These are phyloP conservation scores for Penicillium desertorum DNA, from an alignment of 495 filamentous ascomycete genomes.

Conservation along the genomic window DNA sequence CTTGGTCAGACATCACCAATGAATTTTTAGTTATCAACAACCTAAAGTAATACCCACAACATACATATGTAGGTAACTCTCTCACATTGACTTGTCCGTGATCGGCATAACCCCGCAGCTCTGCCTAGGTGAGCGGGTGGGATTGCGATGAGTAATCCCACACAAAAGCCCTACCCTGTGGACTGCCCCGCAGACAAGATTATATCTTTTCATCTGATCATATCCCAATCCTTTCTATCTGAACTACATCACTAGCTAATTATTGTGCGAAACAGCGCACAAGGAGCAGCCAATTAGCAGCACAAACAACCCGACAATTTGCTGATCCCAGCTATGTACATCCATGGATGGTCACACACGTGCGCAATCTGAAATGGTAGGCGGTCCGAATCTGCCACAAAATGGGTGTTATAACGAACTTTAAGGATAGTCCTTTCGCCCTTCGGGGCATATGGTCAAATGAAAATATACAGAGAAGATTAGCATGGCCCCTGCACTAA, in stretches of 20 bases:
- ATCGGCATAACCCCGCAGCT: neutral
- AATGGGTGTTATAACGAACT: slow-evolving; percentile 26
- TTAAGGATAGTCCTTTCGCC: slow-evolving; percentile 36
- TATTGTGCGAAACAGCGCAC: neutral
- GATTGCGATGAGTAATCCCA: neutral
- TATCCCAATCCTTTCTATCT: neutral
- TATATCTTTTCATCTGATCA: neutral
- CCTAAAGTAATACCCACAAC: too few species aligned
- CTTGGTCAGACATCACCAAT: too few species aligned
- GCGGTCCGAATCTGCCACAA: slow-evolving; percentile 2
- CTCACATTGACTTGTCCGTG: too few species aligned
- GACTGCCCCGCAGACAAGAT: neutral
- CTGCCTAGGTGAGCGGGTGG: neutral
- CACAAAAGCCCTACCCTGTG: neutral
- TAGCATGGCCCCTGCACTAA: slow-evolving; percentile 99
- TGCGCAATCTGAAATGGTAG: neutral
- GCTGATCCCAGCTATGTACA: neutral
- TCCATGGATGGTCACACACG: too few species aligned
- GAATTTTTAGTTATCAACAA: neutral
- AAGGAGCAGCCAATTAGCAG: neutral
- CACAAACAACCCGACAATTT: neutral
- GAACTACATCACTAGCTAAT: neutral
- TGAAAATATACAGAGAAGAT: slow-evolving; percentile 89
- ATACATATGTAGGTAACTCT: too few species aligned
- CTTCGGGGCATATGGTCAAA: slow-evolving; percentile 79